These are phyloP conservation scores for Brasilioporus rufonigricans DNA, from an alignment of 768 basidiomycete genomes.

Conservation along the genomic window DNA sequence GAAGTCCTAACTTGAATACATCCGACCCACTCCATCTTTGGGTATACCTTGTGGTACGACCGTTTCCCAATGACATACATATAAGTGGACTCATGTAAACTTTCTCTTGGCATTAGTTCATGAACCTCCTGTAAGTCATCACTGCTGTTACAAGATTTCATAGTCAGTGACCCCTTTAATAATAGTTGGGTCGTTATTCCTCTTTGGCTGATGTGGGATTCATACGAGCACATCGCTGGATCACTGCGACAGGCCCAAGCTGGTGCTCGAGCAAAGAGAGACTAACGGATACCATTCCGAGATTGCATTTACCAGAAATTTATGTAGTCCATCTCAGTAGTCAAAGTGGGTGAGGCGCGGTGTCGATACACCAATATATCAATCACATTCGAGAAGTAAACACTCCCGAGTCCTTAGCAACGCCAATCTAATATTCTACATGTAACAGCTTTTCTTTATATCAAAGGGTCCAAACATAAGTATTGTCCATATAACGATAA, in stretches of 20 bases:
- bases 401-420: neutral
- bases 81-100: neutral
- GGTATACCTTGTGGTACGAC: conserved; percentile 78
- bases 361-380: neutral
- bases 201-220: conserved; percentile 72
- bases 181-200: conserved; percentile 79
- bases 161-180: conserved; percentile 1
- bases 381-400: neutral
- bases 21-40: conserved; percentile 71
- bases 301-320: neutral
- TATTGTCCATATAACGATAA: conserved; percentile 16
- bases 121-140: conserved; percentile 69
- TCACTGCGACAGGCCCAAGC: conserved; percentile 48
- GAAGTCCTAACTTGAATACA: conserved; percentile 67
- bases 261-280: conserved; percentile 35
- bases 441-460: neutral
- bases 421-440: neutral
- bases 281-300: conserved; percentile 13
- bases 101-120: conserved; percentile 48
- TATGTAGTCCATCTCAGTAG: no score
- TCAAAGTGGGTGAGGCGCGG: neutral
- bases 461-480: neutral
- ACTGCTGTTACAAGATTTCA: neutral
- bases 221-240: conserved; percentile 66
- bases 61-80: neutral